Base-by-base conservation (phyloP, 345 rosid species). In the Aquilaria malaccensis region DNA sequence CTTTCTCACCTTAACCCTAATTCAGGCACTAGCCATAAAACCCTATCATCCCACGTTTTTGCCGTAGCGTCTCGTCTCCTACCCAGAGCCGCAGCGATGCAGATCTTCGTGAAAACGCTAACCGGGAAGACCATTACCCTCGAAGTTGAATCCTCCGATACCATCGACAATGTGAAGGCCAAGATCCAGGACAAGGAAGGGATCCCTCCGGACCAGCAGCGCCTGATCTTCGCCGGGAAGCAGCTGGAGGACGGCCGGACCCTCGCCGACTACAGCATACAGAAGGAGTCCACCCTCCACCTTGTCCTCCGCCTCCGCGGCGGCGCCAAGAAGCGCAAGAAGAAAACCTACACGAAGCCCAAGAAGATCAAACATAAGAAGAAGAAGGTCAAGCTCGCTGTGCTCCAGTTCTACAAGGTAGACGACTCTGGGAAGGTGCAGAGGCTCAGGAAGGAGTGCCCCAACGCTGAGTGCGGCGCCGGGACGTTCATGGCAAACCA, bases 371-470 rank as follows among this genome's bases (percentile, higher is more conserved):
- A 53, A 33, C 56, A 53, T 33, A 53, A 53, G 56, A 22, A 53
- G 11, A 53, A 53, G 56, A 53, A 53, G 56, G 56, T 53, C 32
- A 53, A 53, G 56, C 32, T 53, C 10, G 56, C 56, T 3, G 56
- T 22, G 33, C 22, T 22, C 22, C 22, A 22, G 22, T 22, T 22
- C 22, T 22, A 22, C 22, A 22, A 22, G 22, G 22, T 53, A 0
- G 56, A 53, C 30, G 56, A 53, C 30, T 53, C 56, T 12, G 56
- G 56, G 7, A 53, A 53, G 56, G 56, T 53, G 31, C 56, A 53
- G 56, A 53, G 56, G 56, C 56, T 53, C 11, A 53, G 56, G 56
- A 53, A 53, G 56, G 56, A 53, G 56, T 53, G 56, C 56, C 56
- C 56, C 11, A 53, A 53, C 33, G 56, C 32, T 15, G 56, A 53